Evolutionary conservation across 1,284 basidiomycete genomes (phyloP), one percentile per base, ranked within the genome.

Genomic region (Hypsizygus ulmarius): DNA sequence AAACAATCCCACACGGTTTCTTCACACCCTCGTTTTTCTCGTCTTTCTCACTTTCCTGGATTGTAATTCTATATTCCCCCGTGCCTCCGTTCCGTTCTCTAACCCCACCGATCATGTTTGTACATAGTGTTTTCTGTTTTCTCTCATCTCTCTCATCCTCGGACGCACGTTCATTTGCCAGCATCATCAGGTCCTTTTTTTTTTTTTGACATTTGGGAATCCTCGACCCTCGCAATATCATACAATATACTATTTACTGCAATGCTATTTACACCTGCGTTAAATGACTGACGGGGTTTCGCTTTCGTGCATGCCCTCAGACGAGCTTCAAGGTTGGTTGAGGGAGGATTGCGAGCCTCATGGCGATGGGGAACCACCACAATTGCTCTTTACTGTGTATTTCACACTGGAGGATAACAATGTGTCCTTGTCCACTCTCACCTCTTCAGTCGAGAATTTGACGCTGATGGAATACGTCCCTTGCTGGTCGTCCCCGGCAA

Each of bases 381-480:
- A 61, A 32, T 39, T 49, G 14, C 49, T 16, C 7, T 46, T 45
- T 35, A 62, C 39, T 12, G 45, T 35, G 34, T 58, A 54, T 6
- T 43, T 47, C 19, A 39, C 42, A 12, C 52, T 36, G 11, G 45
- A 3, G n/a, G 50, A 50, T 9, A 58, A 32, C 61, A 67, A 55
- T 1, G 67, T 65, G n/a, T 71, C 61, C 34, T 62, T 63, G 52
- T 82, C 78, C 14, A 68, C 53, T 44, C 75, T 69, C 12, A 86
- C 78, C 57, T 84, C 78, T 28, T 78, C 74, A 0, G 82, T 80
- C n/a, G 64, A 45, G 53, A 82, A 83, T 41, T 58, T 59, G 15
- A 86, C 77, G 16, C 71, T 58, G 39, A 80, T 65, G 2, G 55
- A 64, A 52, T 79, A 84, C 27, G 55, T 67, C 1, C 73, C 72